phyloP scores from a whole-genome alignment of 129 eudicot species.

The Erigeron canadensis region DNA sequence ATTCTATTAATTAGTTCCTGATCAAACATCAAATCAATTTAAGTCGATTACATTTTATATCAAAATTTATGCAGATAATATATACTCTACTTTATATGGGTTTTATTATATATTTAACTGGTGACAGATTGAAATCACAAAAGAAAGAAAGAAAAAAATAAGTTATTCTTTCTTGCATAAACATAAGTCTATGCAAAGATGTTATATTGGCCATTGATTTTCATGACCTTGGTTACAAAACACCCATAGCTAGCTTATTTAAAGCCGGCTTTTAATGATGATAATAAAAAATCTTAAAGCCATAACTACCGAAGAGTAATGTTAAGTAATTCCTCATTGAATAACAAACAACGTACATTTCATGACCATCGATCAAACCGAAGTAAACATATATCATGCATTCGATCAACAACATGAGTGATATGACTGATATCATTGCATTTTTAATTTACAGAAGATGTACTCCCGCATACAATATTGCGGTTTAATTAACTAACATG shows the following conservation, averaged over 20 bases:
- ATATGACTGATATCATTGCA: too few relatives aligned
- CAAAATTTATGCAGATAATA: too few relatives aligned
- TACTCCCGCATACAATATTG: too few relatives aligned
- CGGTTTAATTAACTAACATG: background rate
- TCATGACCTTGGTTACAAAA: background rate
- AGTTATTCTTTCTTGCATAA: background rate
- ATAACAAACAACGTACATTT: background rate
- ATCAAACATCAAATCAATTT: too few relatives aligned
- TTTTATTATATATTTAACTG: too few relatives aligned
- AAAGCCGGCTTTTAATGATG: background rate
- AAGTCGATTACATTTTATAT: too few relatives aligned
- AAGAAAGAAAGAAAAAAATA: too few relatives aligned
- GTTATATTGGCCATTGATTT: too few relatives aligned
- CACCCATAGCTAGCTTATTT: background rate
- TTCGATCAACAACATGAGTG: background rate
- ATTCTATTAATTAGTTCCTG: too few relatives aligned
- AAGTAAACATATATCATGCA: background rate
- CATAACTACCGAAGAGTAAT: background rate
- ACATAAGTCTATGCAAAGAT: background rate
- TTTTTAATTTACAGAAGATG: too few relatives aligned
- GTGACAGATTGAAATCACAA: too few relatives aligned
- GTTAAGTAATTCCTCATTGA: slow-evolving; percentile 6
- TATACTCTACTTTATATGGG: too few relatives aligned
- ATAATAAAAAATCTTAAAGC: slow-evolving; percentile 1
- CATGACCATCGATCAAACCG: background rate